A percentile compares a stretch with the other conserved stretches of the same genome.
phyloP scores from a whole-genome alignment of 805 yeast species.

The Metschnikowia peoriensis region DNA sequence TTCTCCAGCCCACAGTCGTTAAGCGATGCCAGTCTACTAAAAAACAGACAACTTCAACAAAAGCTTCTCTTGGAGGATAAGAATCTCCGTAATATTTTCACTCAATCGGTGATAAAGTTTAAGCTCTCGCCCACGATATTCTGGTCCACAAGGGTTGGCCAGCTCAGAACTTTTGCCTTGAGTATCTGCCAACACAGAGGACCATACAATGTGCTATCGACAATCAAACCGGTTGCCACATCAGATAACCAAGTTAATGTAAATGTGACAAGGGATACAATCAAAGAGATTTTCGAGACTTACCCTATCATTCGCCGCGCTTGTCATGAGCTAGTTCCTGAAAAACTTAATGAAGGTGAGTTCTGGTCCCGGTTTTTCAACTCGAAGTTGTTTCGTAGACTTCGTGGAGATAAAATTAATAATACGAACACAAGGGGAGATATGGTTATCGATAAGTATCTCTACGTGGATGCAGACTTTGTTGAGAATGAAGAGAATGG shows the following conservation, averaged over 20 bases:
- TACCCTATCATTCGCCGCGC: conserved; percentile 91
- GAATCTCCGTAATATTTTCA: conserved; percentile 67
- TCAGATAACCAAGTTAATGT: conserved; percentile 93
- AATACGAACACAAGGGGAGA: conserved; percentile 79
- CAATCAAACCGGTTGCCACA: conserved; percentile 91
- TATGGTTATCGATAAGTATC: conserved; percentile 77
- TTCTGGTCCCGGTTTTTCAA: conserved; percentile 96
- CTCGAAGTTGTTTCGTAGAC: conserved; percentile 79
- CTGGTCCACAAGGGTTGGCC: conserved; percentile 80
- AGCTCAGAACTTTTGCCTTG: conserved; percentile 81
- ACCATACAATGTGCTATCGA: conserved; percentile 88
- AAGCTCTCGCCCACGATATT: conserved; percentile 79
- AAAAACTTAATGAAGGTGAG: conserved; percentile 76
- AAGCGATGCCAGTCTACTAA: conserved; percentile 50
- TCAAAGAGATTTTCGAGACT: conserved; percentile 84
- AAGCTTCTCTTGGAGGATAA: conserved; percentile 68
- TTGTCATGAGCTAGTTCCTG: conserved; percentile 85
- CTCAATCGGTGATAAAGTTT: conserved; percentile 80
- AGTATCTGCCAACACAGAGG: conserved; percentile 84
- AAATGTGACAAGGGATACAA: conserved; percentile 85
- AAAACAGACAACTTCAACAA: conserved; percentile 77
- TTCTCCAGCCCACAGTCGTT: conserved; percentile 27
- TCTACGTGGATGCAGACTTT: conserved; percentile 63
- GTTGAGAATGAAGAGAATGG: conserved; percentile 38
- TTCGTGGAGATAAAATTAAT: conserved; percentile 81